These are phyloP conservation scores for Neostapfia colusana DNA, from an alignment of 176 grass and related monocot species.

Conservation along the genomic window DNA sequence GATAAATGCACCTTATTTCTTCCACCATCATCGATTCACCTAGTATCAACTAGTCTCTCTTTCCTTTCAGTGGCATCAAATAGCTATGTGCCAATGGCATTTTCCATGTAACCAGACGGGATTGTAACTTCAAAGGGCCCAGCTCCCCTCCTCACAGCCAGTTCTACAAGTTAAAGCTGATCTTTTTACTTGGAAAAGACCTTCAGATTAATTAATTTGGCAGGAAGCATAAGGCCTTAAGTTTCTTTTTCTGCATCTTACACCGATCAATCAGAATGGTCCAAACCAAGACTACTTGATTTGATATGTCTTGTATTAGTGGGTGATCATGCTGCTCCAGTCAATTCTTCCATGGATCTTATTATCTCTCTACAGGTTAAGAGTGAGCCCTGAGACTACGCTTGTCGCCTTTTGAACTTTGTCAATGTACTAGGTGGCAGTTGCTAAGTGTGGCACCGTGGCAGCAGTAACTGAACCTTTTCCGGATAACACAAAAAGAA, in stretches of 20 bases:
- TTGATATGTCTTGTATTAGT: slow-evolving; percentile 21
- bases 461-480: slow-evolving; percentile 26
- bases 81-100: slow-evolving; percentile 35
- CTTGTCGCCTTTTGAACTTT: slow-evolving; percentile 28
- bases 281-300: slow-evolving; percentile 32
- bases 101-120: slow-evolving; percentile 28
- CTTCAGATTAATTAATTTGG: slow-evolving; percentile 39
- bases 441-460: slow-evolving; percentile 21
- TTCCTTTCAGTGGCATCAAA: slow-evolving; percentile 33
- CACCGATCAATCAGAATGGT: slow-evolving; percentile 28
- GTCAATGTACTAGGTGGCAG: slow-evolving; percentile 31
- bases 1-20: slow-evolving; percentile 45
- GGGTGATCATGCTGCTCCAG: slow-evolving; percentile 34
- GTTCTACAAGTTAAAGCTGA: slow-evolving; percentile 36
- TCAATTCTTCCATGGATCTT: slow-evolving; percentile 27
- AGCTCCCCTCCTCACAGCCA: slow-evolving; percentile 28
- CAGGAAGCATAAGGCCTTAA: slow-evolving; percentile 34
- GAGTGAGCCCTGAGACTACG: slow-evolving; percentile 25
- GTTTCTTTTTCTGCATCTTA: slow-evolving; percentile 37
- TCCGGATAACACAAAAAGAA: slow-evolving; percentile 25
- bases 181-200: slow-evolving; percentile 39
- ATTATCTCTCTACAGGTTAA: slow-evolving; percentile 46
- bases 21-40: slow-evolving; percentile 35
- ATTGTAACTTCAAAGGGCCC: slow-evolving; percentile 29
- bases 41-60: slow-evolving; percentile 43